A percentile compares a stretch with the other conserved stretches of the same genome.
phyloP scores from a whole-genome alignment of 2,329 filamentous ascomycete genomes.

The Torrubiellomyces zombiae region DNA sequence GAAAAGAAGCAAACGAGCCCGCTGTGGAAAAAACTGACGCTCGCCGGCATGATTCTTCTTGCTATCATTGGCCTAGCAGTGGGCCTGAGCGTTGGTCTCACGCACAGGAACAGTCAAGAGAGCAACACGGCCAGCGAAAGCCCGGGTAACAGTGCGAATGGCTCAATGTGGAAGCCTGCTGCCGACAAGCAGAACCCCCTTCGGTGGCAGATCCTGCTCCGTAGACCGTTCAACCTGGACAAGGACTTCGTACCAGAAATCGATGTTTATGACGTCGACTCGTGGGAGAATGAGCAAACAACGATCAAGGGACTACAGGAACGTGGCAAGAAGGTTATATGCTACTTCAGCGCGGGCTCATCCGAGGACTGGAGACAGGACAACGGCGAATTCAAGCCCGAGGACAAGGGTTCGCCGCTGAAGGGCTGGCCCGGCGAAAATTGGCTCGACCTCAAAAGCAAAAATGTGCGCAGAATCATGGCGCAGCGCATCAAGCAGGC shows the following conservation, averaged over 20 bases:
- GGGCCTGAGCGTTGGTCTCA: constrained; percentile 39
- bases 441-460: constrained; percentile 45
- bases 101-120: constrained; percentile 11
- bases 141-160: constrained; percentile 9
- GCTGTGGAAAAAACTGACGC: not conserved
- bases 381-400: constrained; percentile 37
- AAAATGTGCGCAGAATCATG: constrained; percentile 49
- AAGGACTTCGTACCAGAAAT: constrained; percentile 27
- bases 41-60: constrained; percentile 4
- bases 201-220: constrained; percentile 49
- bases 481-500: constrained; percentile 40
- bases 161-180: constrained; percentile 32
- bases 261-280: constrained; percentile 28
- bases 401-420: constrained; percentile 42
- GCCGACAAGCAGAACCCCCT: constrained; percentile 29
- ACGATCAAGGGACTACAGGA: constrained; percentile 39
- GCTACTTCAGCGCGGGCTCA: constrained; percentile 62
- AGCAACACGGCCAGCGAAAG: constrained; percentile 2
- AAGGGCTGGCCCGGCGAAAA: constrained; percentile 52
- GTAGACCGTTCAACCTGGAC: constrained; percentile 22
- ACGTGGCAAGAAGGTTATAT: constrained; percentile 45
- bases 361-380: too few species aligned
- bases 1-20: not conserved
- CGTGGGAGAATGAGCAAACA: constrained; percentile 34
- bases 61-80: constrained; percentile 28